phyloP scores from a whole-genome alignment of 108 stramenopile genomes.

The Skeletonema costatum region DNA sequence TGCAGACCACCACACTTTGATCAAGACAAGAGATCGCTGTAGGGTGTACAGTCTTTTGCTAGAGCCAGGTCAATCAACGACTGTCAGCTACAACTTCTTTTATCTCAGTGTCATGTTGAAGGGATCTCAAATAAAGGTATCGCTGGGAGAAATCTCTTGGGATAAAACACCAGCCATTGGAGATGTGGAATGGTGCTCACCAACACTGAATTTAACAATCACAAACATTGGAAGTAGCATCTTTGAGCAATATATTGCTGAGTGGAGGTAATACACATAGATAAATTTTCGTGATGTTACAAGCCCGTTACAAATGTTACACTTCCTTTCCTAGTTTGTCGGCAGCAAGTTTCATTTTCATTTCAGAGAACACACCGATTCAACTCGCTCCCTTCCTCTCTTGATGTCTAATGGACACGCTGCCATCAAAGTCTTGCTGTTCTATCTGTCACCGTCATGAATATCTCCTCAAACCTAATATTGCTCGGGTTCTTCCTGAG shows the following conservation, averaged over 20 bases:
- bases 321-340: neutral
- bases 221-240: constrained; percentile 48
- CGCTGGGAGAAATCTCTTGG: constrained; percentile 29
- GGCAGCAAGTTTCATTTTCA: neutral
- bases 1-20: constrained; percentile 55
- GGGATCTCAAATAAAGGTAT: constrained; percentile 37
- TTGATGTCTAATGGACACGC: neutral
- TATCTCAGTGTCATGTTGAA: constrained; percentile 51
- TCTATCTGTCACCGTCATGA: no score
- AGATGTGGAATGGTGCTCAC: constrained; percentile 59
- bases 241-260: constrained; percentile 67
- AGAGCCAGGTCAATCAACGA: constrained; percentile 54
- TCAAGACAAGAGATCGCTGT: constrained; percentile 58
- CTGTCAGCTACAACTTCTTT: constrained; percentile 74
- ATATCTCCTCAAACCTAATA: neutral
- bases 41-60: constrained; percentile 66
- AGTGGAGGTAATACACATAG: constrained; percentile 51
- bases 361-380: no score
- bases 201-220: constrained; percentile 33
- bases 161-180: constrained; percentile 29
- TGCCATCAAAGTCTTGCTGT: no score
- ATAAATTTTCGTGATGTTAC: no score
- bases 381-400: neutral
- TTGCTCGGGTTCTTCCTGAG: neutral
- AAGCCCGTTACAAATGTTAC: no score